Base-by-base conservation (phyloP, 192 early-diverging fungal species). In the Glomus cerebriforme region DNA sequence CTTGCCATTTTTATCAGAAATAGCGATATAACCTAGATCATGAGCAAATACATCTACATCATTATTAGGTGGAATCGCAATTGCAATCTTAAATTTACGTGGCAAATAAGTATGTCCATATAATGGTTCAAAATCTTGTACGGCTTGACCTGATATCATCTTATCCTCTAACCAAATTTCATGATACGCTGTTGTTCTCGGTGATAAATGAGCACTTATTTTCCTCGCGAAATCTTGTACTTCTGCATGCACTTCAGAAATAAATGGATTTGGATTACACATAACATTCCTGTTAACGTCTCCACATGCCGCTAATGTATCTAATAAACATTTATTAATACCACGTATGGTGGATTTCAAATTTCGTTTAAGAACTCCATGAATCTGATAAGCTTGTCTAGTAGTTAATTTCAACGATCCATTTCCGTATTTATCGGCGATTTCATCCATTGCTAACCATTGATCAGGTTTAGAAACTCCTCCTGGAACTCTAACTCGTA, bases 261-360 rank as follows among this genome's bases (percentile, higher is more conserved):
- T 86, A 34, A 89, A 85, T 82, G 95, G 95, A 84, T 95, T 94
- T 75, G 96, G 94, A 82, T 92, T 95, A 82, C 93, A 93, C 84
- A 97, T 96, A 75, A 98, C 95, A 88, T 97, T 98, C 77, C 97
- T 91, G 88, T 98, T 98, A 79, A 98, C 97, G 85, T 98, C 97
- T 76, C 97, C 97, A 85, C 97, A 98, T 64, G 97, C 97, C 58
- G 97, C 97, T 62, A 98, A 90, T 35, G 96, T 97, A 85, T 96
- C 93, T 85, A 98, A 91, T 66, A 97, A 85, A 31, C 89, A 89
- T 75, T 92, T 91, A 87, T 98, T 98, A 87, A 98, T 97, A 74
- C 91, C 92, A 75, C 94, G 95, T 79, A 97, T 97, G 72, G 95
- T 89, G 68, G 88, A 82, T 86, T 94, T 96, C 62, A 98, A 87